Percentiles rank a stretch among this genome's conserved stretches.
These are phyloP conservation scores for Parathielavia appendiculata DNA, from an alignment of 495 filamentous ascomycete species.

Conservation along the genomic window DNA sequence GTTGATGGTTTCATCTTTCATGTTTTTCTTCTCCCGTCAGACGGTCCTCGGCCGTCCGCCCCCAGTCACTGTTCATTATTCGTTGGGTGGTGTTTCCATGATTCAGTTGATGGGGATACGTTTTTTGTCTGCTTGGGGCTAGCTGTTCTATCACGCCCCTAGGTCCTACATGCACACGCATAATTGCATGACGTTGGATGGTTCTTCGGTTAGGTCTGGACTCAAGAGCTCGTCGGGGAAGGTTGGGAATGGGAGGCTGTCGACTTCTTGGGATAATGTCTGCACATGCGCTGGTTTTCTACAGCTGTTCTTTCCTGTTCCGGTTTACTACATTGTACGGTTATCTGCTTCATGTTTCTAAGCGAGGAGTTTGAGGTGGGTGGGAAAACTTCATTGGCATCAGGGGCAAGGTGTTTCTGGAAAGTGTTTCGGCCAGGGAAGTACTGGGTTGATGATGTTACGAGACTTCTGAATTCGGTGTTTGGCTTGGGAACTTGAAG, in stretches of 20 bases:
- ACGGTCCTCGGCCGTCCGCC: neutral
- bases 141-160: neutral
- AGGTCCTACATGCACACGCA: neutral
- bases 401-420: neutral
- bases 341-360: too few species aligned
- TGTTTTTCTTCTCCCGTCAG: neutral
- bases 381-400: neutral
- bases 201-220: neutral
- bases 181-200: too few species aligned
- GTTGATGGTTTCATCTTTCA: constrained; percentile 14
- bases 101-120: constrained; percentile 10
- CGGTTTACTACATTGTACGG: too few species aligned
- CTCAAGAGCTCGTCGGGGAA: neutral
- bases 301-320: neutral
- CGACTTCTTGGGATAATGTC: neutral
- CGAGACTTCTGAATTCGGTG: neutral
- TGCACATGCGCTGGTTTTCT: neutral
- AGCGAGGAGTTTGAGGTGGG: neutral
- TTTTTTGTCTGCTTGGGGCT: constrained; percentile 1
- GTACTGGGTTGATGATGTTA: neutral
- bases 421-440: neutral
- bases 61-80: constrained; percentile 9
- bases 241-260: neutral
- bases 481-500: neutral
- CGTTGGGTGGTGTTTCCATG: neutral